A percentile compares a stretch with the other conserved stretches of the same genome.
Conservation (phyloP, 1,284 basidiomycete genomes). For the Lignosus rhinocerotis region DNA sequence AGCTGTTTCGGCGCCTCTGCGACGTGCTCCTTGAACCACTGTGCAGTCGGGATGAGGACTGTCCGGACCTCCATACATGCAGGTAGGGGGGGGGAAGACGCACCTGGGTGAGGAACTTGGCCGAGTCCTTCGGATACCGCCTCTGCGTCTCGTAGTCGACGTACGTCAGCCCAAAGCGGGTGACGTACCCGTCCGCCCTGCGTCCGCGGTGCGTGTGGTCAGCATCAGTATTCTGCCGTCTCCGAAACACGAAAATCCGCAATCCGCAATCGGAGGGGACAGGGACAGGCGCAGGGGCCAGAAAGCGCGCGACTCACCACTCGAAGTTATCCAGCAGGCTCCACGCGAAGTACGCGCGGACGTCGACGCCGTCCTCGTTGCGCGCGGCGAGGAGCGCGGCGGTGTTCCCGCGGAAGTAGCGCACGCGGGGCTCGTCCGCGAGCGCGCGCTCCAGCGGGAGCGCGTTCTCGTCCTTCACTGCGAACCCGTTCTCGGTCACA, state of each 20-base stretch:
- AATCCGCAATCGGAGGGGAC: too few relatives aligned
- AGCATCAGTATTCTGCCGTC: too few relatives aligned
- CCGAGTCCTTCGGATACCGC: constrained; percentile 69
- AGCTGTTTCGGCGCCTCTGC: constrained; percentile 14
- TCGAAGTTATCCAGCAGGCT: constrained; percentile 77
- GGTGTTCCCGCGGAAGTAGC: constrained; percentile 70
- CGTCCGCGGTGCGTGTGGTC: not conserved
- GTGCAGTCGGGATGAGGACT: not conserved
- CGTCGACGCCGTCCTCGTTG: constrained; percentile 63
- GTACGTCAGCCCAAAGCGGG: constrained; percentile 66
- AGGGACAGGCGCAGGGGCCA: too few relatives aligned
- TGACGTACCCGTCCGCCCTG: constrained; percentile 63
- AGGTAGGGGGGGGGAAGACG: not conserved
- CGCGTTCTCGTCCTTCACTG: constrained; percentile 64
- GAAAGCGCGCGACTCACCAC: too few relatives aligned
- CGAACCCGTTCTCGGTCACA: constrained; percentile 75
- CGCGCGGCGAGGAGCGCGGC: constrained; percentile 60
- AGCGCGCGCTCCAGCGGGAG: constrained; percentile 56
- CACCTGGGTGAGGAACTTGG: constrained; percentile 50
- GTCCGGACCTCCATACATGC: not conserved
- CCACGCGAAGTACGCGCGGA: constrained; percentile 74
- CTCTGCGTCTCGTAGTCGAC: constrained; percentile 72
- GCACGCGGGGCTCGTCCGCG: constrained; percentile 64
- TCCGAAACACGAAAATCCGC: too few relatives aligned
- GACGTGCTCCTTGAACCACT: constrained; percentile 37